phyloP scores from a whole-genome alignment of 2,329 filamentous ascomycete genomes.

The Aspergillus ustus region DNA sequence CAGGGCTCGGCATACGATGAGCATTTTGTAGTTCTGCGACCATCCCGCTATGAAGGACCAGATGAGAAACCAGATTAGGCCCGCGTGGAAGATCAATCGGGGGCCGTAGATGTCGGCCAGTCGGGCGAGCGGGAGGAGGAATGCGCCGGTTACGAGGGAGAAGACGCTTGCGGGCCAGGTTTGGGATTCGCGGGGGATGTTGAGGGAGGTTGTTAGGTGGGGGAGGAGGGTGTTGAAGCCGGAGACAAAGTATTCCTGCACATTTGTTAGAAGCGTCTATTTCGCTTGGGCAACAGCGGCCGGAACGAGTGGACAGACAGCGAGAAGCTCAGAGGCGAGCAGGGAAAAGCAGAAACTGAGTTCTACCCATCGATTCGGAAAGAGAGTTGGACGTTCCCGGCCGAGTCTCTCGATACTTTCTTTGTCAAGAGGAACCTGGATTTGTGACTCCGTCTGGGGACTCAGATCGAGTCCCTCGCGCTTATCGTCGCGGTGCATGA shows the following conservation, averaged over 20 bases:
- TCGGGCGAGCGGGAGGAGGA: conserved; percentile 12
- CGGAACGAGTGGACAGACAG: neutral
- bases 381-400: conserved; percentile 2
- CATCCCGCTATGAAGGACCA: conserved; percentile 12
- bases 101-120: conserved; percentile 16
- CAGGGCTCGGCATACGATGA: conserved; percentile 18
- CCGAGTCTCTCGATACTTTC: neutral
- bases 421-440: neutral
- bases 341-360: conserved; percentile 5
- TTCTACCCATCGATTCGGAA: conserved; percentile 5
- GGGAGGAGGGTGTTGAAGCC: conserved; percentile 18
- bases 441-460: neutral
- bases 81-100: conserved; percentile 10
- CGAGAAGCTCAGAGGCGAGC: neutral
- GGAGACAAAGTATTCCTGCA: conserved; percentile 9
- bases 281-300: no score
- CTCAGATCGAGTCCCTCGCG: neutral
- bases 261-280: no score
- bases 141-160: conserved; percentile 16
- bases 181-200: conserved; percentile 13
- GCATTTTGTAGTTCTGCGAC: conserved; percentile 16
- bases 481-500: neutral
- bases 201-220: conserved; percentile 1
- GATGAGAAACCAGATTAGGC: conserved; percentile 10
- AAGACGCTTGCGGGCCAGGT: conserved; percentile 19